Evolutionary conservation across 1,139 yeast species (phyloP), one percentile per base, ranked within the genome.

Genomic region (Zygotorulaspora mrakii): DNA sequence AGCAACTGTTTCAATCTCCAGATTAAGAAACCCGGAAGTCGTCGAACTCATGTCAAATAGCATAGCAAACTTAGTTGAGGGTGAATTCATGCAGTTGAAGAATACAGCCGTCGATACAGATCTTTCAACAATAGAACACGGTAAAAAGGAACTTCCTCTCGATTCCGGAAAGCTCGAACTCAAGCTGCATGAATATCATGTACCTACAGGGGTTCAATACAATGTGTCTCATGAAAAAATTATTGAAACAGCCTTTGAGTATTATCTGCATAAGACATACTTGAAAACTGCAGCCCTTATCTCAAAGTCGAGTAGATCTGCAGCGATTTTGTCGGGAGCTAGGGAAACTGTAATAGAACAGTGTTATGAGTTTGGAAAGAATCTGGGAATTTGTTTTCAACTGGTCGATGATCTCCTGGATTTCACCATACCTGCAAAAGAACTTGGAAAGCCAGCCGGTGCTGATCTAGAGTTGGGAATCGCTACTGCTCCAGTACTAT

Each of bases 31-130:
- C 61, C 94, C 96, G n/a, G 97, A 91, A 67, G 98, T 91, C 36
- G 89, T 88, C 48, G 98, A 91, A 66, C 73, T 94, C 46, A 76
- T 94, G 66, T 87, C 96, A 4, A 91, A 96, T 5, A 84, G 96
- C 28, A 91, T 91, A 61, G 98, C 97, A 17, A 94, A 94, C 61
- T 71, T 94, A 46, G 98, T 91, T 1, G 98, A 94, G 66, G 98
- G 98, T 34, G 98, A 91, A 65, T 89, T 91, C 61, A 89, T 91
- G 97, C 98, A 91, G 67, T 75, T 91, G 68, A 89, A 89, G 55
- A 91, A 91, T 64, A 87, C 96, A 1, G 94, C 88, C 2, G 65
- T 81, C 39, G 78, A 73, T 38, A 60, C 67, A 28, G 68, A 71
- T 33, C 62, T 71, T 20, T 34, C 46, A 9, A 51, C 53, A 0